These are phyloP conservation scores for Penicillium bovifimosum DNA, from an alignment of 495 filamentous ascomycete genomes.

Conservation along the genomic window DNA sequence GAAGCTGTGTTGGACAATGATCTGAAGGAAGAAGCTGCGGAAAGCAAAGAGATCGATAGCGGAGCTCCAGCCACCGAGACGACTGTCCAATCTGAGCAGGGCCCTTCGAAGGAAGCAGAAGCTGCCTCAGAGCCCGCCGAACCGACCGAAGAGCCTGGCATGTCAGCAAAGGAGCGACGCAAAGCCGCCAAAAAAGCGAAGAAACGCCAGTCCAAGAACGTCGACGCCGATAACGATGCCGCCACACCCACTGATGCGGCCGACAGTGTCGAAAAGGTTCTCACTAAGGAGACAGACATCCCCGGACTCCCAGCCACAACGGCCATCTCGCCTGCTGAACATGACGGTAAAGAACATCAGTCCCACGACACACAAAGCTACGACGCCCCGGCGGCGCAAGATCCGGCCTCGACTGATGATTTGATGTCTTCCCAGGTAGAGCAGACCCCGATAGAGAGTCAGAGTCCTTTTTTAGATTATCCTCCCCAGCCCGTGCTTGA, in stretches of 20 bases:
- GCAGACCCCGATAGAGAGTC: slow-evolving; percentile 32
- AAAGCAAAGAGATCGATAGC: slow-evolving; percentile 2
- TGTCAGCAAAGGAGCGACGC: slow-evolving; percentile 38
- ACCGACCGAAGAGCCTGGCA: slow-evolving; percentile 22
- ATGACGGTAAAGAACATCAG: slow-evolving; percentile 48
- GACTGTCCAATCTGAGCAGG: slow-evolving; percentile 7
- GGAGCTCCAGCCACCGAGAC: slow-evolving; percentile 4
- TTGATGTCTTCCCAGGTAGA: slow-evolving; percentile 48
- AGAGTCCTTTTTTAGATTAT: slow-evolving; percentile 33
- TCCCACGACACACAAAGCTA: slow-evolving; percentile 40
- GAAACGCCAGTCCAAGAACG: slow-evolving; percentile 33
- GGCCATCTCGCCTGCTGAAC: slow-evolving; percentile 39
- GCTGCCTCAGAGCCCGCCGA: slow-evolving; percentile 12
- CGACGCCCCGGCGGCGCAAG: slow-evolving; percentile 31
- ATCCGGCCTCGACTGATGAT: slow-evolving; percentile 46
- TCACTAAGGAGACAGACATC: slow-evolving; percentile 19
- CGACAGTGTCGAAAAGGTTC: slow-evolving; percentile 6
- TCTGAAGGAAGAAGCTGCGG: slow-evolving; percentile 5
- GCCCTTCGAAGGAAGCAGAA: slow-evolving; percentile 7
- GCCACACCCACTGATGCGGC: slow-evolving; percentile 10
- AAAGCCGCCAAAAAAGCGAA: slow-evolving; percentile 47
- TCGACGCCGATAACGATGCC: slow-evolving; percentile 17
- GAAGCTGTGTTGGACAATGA: not conserved
- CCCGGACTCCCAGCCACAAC: slow-evolving; percentile 28
- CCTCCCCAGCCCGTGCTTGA: slow-evolving; percentile 35